Evolutionary conservation across 2,329 filamentous ascomycete species (phyloP), one percentile per base, ranked within the genome.

Genomic region (Phoma sp.): DNA sequence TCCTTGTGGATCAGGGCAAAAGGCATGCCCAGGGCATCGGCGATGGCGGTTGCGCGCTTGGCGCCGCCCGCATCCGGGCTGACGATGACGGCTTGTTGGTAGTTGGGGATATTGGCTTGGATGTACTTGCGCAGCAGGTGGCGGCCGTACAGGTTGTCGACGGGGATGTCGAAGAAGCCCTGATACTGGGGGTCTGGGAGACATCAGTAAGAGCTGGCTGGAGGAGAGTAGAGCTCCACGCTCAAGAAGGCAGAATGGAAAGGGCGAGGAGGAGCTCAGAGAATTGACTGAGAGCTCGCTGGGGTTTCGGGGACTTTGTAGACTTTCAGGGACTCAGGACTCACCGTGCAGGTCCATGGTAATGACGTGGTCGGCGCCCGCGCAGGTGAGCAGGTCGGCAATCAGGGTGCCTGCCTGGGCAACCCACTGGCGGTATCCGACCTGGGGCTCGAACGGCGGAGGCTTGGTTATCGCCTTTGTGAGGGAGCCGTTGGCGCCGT

Each of bases 1-100:
- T 96, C 91, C 88, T 98, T 99, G 82, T 99, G 95, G 69, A 99
- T 99, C 55, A 99, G 85, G 42, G 95, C 95, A 79, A 99, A 98
- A 55, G 95, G 91, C 82, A 97, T 92, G 64, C 91, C 90, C 59
- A 98, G 83, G 58, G 89, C 88, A 77, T 99, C 95, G 10, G 95
- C 93, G 74, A 99, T 96, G 42, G 91, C 89, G 29, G 95, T 97
- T 18, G 95, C 95, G 63, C 95, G 86, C 82, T 99, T 99, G 41
- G 95, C 95, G 61, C 95, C 95, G 65, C 95, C 95, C 35, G 95
- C 95, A 78, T 99, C 95, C 7, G 95, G 95, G 70, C 91, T 96
- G 67, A 99, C 93, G 70, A 99, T 89, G 40, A 99, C 92, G 33
- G 91, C 90, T 53, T 93, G 86, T 75, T 88, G 89, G 77, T 88